These are phyloP conservation scores for Apiospora rasikravindrae DNA, from an alignment of 2,329 filamentous ascomycete genomes.

Conservation along the genomic window DNA sequence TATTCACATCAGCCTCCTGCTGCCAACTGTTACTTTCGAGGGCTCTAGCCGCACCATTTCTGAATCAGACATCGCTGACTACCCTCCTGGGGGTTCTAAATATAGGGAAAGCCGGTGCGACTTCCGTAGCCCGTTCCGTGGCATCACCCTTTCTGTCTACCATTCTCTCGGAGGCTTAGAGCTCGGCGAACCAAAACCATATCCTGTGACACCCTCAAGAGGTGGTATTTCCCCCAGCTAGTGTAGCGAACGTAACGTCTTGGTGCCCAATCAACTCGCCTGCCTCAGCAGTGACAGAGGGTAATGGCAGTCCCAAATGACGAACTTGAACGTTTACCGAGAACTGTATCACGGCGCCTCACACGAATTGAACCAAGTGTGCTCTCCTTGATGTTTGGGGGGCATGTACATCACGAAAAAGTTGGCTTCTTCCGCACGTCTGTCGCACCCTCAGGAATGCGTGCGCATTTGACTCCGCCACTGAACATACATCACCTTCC, in stretches of 20 bases:
- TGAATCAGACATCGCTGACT: background rate
- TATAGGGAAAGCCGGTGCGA: conserved; percentile 12
- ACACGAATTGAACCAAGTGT: background rate
- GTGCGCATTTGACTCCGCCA: background rate
- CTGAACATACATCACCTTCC: background rate
- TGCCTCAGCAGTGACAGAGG: background rate
- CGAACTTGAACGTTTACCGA: background rate
- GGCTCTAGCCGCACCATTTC: background rate
- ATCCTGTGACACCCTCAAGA: background rate
- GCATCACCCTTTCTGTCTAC: background rate
- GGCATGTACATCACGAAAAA: background rate
- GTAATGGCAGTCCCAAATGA: background rate
- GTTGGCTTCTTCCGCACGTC: too few species aligned
- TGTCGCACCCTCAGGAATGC: too few species aligned
- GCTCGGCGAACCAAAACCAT: background rate
- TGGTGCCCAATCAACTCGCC: background rate
- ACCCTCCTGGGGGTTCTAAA: background rate
- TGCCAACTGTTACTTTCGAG: background rate
- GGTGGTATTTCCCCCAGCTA: background rate
- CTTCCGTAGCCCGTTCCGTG: background rate
- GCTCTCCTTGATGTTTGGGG: background rate
- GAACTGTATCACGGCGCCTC: too few species aligned
- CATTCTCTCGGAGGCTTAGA: background rate
- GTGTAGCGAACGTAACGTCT: background rate
- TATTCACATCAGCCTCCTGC: background rate